Evolutionary conservation across 371 early-diverging fungal genomes (phyloP).

Genomic region (Conidiobolus incongruus): DNA sequence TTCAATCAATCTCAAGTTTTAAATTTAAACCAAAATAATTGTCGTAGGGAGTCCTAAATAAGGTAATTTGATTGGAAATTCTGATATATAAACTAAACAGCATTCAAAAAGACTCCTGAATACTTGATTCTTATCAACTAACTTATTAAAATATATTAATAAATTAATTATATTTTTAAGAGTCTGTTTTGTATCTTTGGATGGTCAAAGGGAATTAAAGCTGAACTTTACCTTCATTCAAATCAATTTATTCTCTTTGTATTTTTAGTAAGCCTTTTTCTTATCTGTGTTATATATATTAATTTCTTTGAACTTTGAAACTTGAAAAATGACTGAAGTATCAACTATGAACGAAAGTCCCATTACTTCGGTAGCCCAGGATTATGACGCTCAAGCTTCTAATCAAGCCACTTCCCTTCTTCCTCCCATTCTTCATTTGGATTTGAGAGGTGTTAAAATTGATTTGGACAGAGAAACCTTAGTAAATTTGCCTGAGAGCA

Average conservation of each 20-base stretch:
- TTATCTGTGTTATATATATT: not conserved
- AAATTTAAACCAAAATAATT: too few species aligned
- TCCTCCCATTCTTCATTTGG: slow-evolving; percentile 32
- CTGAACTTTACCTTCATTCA: too few species aligned
- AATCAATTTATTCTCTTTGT: not conserved
- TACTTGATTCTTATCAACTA: not conserved
- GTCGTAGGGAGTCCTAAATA: too few species aligned
- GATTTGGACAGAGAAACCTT: slow-evolving; percentile 48
- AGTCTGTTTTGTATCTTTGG: not conserved
- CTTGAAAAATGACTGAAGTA: not conserved
- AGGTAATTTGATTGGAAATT: too few species aligned
- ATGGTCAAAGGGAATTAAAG: too few species aligned
- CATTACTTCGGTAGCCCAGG: not conserved
- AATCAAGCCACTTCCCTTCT: slow-evolving; percentile 7
- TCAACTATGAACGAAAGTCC: not conserved
- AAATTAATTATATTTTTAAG: not conserved
- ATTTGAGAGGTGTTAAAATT: slow-evolving; percentile 44
- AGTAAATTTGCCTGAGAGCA: slow-evolving; percentile 45
- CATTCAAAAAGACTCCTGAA: not conserved
- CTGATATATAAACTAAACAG: too few species aligned
- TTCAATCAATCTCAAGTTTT: too few species aligned
- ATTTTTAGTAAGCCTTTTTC: not conserved
- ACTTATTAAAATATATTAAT: not conserved
- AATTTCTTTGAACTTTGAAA: too few species aligned
- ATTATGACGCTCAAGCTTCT: not conserved